These are phyloP conservation scores for Alternaria longipes DNA, from an alignment of 2,329 filamentous ascomycete species.

Conservation along the genomic window DNA sequence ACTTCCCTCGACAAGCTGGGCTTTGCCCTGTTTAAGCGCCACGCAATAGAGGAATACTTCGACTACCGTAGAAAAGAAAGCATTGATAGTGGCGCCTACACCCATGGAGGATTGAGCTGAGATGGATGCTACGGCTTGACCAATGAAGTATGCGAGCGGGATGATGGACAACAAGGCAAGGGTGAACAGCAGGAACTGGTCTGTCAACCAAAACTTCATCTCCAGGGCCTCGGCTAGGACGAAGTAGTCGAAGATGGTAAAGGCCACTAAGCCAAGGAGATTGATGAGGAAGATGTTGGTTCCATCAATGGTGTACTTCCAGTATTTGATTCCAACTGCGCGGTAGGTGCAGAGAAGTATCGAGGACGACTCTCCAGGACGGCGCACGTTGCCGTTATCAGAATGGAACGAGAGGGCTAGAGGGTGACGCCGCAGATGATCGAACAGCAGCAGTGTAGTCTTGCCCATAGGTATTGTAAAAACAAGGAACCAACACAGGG, in stretches of 20 bases:
- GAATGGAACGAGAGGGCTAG: conserved; percentile 93
- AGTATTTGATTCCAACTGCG: conserved; percentile 92
- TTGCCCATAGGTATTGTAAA: conserved; percentile 99
- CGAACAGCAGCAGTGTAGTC: conserved; percentile 86
- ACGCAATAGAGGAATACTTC: conserved; percentile 98
- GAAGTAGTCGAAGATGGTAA: conserved; percentile 93
- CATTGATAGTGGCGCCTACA: conserved; percentile 94
- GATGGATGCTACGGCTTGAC: conserved; percentile 96
- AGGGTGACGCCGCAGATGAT: conserved; percentile 91
- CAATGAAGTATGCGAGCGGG: conserved; percentile 96
- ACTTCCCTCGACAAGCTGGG: conserved; percentile 91
- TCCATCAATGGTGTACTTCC: conserved; percentile 98
- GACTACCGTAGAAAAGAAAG: conserved; percentile 96
- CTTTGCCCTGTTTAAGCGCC: conserved; percentile 90
- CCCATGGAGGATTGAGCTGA: conserved; percentile 99
- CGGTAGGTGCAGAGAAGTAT: conserved; percentile 97
- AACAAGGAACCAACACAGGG: conserved; percentile 93
- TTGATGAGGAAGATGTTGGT: conserved; percentile 99
- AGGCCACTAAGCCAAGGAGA: conserved; percentile 89
- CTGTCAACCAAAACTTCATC: conserved; percentile 77
- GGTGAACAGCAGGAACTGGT: conserved; percentile 85
- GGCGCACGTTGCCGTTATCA: conserved; percentile 77
- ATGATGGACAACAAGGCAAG: conserved; percentile 91
- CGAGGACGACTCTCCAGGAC: conserved; percentile 76
- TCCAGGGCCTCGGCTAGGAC: conserved; percentile 75